Evolutionary conservation across 2,329 filamentous ascomycete species (phyloP).

Genomic region (Clonostachys chloroleuca): DNA sequence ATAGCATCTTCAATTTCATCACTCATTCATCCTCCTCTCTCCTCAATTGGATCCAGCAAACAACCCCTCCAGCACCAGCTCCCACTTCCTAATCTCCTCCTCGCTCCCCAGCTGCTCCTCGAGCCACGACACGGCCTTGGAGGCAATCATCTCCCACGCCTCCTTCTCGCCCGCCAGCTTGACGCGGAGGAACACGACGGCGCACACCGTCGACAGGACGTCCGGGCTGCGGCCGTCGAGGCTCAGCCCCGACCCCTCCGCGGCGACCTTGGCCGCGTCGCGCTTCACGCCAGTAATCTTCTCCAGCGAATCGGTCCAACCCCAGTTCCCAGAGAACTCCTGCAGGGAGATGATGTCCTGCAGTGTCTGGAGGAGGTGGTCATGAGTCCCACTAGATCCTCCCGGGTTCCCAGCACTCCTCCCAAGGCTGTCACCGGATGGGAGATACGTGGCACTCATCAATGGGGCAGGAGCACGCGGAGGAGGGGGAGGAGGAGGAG

Average conservation of each 20-base stretch:
- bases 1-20: no score
- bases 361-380: constrained; percentile 1
- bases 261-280: background rate
- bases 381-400: background rate
- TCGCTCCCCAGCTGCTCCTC: constrained; percentile 7
- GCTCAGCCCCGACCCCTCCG: constrained; percentile 3
- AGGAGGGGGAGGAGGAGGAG: no score
- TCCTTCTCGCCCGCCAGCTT: constrained; percentile 40
- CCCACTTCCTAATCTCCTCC: constrained; percentile 7
- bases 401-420: background rate
- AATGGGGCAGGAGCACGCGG: no score
- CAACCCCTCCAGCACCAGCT: no score
- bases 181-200: constrained; percentile 31
- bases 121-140: constrained; percentile 54
- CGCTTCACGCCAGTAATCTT: constrained; percentile 12
- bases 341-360: constrained; percentile 46
- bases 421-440: no score
- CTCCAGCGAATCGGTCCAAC: constrained; percentile 18
- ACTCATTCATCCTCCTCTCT: no score
- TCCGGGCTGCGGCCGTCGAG: constrained; percentile 2
- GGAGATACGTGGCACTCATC: no score
- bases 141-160: constrained; percentile 60
- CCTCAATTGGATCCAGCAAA: no score
- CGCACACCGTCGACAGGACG: constrained; percentile 20
- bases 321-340: constrained; percentile 24